Conservation (phyloP, 169 alveolate genomes). For the Plasmodium inui region DNA sequence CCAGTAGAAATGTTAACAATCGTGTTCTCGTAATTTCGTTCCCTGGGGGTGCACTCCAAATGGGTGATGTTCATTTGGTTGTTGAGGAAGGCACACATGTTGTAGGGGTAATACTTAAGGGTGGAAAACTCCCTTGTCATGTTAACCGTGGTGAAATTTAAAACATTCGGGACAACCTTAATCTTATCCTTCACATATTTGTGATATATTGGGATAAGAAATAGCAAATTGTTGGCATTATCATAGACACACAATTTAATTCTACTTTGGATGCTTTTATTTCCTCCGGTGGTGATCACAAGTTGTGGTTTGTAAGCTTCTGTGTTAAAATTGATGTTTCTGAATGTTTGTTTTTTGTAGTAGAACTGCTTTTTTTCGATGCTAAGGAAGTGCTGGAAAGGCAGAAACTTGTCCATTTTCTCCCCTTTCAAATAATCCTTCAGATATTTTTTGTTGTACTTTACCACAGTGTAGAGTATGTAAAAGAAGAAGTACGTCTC, state of each 20-base stretch:
- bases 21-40: neutral
- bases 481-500: conserved; percentile 60
- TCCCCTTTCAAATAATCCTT: conserved; percentile 36
- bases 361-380: conserved; percentile 17
- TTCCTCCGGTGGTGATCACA: conserved; percentile 59
- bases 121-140: conserved; percentile 31
- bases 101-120: conserved; percentile 46
- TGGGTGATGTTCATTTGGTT: conserved; percentile 58
- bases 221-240: conserved; percentile 66
- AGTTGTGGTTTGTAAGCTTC: conserved; percentile 44
- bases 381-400: conserved; percentile 63
- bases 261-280: conserved; percentile 43
- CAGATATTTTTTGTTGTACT: conserved; percentile 22
- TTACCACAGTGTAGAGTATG: conserved; percentile 43
- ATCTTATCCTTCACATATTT: conserved; percentile 70
- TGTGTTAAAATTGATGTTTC: conserved; percentile 70
- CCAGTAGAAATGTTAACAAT: conserved; percentile 41
- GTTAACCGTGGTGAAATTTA: conserved; percentile 47
- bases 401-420: conserved; percentile 30
- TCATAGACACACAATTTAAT: conserved; percentile 74
- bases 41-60: conserved; percentile 1
- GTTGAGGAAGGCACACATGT: conserved; percentile 45
- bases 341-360: neutral
- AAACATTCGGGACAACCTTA: conserved; percentile 58
- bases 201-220: conserved; percentile 69